A percentile compares a stretch with the other conserved stretches of the same genome.
Evolutionary conservation across 306 rosid species (phyloP).

Genomic region (Delonix regia): DNA sequence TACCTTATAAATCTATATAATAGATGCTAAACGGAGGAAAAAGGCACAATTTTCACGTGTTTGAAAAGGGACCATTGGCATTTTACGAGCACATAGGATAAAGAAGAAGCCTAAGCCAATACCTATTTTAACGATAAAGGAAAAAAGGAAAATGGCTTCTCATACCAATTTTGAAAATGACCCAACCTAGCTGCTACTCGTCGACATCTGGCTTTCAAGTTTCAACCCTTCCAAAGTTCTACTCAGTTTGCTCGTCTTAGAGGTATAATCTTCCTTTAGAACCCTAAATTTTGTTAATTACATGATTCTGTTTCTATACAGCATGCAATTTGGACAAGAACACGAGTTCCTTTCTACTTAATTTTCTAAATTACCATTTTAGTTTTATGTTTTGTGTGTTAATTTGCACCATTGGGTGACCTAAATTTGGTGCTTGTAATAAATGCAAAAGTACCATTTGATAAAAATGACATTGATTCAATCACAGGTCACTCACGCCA

Average conservation of each 20-base stretch:
- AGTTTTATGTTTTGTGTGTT: neutral
- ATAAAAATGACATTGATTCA: constrained; percentile 13
- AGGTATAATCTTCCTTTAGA: neutral
- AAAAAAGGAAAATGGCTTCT: neutral
- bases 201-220: neutral
- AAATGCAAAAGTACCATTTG: constrained; percentile 15
- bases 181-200: too few relatives aligned
- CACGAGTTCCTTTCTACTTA: neutral
- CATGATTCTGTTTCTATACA: neutral
- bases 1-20: too few relatives aligned
- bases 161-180: neutral
- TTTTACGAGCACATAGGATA: too few relatives aligned
- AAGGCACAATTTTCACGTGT: neutral
- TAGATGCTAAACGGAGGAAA: too few relatives aligned
- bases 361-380: neutral
- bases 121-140: too few relatives aligned
- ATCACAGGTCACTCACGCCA: constrained; percentile 6
- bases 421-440: neutral
- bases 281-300: neutral
- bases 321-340: neutral
- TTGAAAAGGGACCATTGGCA: neutral
- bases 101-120: neutral
- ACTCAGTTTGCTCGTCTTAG: neutral
- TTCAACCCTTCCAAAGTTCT: neutral
- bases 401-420: neutral